Percentiles rank a stretch among this genome's conserved stretches.
Evolutionary conservation across 352 stramenopile genomes (phyloP).

Genomic region (Phytopythium aichiense): DNA sequence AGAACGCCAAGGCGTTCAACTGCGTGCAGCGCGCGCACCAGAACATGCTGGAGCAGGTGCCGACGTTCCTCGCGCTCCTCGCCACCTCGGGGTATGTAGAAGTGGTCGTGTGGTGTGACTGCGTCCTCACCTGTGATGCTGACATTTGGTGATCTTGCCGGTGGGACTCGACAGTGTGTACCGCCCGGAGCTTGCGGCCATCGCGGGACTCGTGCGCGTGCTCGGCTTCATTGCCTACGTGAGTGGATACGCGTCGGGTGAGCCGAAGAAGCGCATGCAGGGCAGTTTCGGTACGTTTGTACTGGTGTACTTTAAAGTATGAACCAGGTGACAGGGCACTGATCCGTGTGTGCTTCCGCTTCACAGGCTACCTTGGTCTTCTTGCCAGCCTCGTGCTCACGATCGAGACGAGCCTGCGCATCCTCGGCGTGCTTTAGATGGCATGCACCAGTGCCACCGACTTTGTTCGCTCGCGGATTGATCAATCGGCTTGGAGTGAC

Average conservation of each 20-base stretch:
- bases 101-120: not conserved
- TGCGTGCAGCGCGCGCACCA: constrained; percentile 91
- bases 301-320: not conserved
- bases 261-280: constrained; percentile 56
- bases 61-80: constrained; percentile 52
- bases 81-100: constrained; percentile 49
- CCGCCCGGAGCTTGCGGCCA: constrained; percentile 52
- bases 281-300: constrained; percentile 44
- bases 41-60: constrained; percentile 89
- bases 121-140: too few species aligned
- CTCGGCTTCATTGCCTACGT: constrained; percentile 66
- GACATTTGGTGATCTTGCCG: not conserved
- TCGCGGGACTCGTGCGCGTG: constrained; percentile 49
- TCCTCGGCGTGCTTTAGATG: constrained; percentile 23
- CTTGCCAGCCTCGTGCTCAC: constrained; percentile 27
- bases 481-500: not conserved
- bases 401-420: constrained; percentile 23
- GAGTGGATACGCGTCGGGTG: constrained; percentile 51
- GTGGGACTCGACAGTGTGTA: constrained; percentile 34
- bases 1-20: constrained; percentile 90
- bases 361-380: constrained; percentile 50
- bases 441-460: not conserved
- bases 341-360: not conserved
- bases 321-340: not conserved
- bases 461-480: not conserved